A percentile compares a stretch with the other conserved stretches of the same genome.
phyloP scores from a whole-genome alignment of 2,329 filamentous ascomycete species.

The Hymenoscyphus fraxineus region DNA sequence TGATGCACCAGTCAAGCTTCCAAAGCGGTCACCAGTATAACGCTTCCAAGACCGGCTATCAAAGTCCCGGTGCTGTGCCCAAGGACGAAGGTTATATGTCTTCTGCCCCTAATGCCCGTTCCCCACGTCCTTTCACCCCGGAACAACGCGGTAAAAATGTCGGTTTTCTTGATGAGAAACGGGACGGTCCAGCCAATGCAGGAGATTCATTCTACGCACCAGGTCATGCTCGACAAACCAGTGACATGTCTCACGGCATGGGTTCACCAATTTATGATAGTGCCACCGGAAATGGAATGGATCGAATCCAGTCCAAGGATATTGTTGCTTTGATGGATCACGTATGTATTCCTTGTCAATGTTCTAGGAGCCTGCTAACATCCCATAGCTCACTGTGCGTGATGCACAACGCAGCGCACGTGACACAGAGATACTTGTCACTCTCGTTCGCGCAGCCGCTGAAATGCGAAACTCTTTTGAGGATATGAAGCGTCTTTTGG shows the following conservation, averaged over 20 bases:
- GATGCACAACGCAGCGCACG: conserved; percentile 94
- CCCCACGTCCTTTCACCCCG: conserved; percentile 44
- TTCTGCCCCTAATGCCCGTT: conserved; percentile 55
- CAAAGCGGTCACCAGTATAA: conserved; percentile 40
- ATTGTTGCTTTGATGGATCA: conserved; percentile 98
- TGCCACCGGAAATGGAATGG: conserved; percentile 80
- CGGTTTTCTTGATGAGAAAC: conserved; percentile 50
- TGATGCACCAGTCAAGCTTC: conserved; percentile 39
- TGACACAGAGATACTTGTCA: conserved; percentile 93
- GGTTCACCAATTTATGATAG: conserved; percentile 85
- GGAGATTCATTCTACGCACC: conserved; percentile 65
- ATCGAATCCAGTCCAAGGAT: conserved; percentile 91
- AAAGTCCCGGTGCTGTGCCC: conserved; percentile 52
- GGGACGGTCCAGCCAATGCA: conserved; percentile 44
- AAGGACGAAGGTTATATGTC: conserved; percentile 94
- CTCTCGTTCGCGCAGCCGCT: conserved; percentile 85
- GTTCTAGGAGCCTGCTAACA: conserved; percentile 18
- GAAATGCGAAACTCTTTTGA: conserved; percentile 98
- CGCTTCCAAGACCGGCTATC: conserved; percentile 32
- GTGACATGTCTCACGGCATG: conserved; percentile 90
- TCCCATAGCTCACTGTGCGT: conserved; percentile 73
- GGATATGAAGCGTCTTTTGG: conserved; percentile 88
- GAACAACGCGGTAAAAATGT: conserved; percentile 41
- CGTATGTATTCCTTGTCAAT: conserved; percentile 44
- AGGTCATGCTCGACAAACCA: conserved; percentile 65